These are phyloP conservation scores for Exserohilum turcica DNA, from an alignment of 2,329 filamentous ascomycete species.

Conservation along the genomic window DNA sequence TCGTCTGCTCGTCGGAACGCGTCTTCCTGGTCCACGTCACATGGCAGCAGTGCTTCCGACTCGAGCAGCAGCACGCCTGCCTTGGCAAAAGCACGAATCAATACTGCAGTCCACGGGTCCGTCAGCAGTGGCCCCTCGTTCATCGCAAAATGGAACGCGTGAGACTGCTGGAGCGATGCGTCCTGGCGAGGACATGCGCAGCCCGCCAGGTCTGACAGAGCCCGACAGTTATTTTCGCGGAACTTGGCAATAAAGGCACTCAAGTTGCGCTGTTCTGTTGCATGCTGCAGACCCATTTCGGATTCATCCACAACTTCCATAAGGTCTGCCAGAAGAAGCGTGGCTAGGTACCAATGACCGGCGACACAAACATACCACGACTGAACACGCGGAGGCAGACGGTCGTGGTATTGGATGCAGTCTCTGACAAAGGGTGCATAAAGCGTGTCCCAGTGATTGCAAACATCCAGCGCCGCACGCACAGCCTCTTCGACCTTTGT, in stretches of 20 bases:
- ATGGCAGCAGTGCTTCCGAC: conserved; percentile 28
- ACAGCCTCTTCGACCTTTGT: conserved; percentile 57
- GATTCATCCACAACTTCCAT: conserved; percentile 58
- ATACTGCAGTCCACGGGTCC: conserved; percentile 64
- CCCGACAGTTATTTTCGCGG: conserved; percentile 52
- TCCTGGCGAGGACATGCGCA: conserved; percentile 49
- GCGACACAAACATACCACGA: conserved; percentile 65
- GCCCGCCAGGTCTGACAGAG: conserved; percentile 57
- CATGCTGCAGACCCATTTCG: conserved; percentile 27
- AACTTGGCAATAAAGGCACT: conserved; percentile 49
- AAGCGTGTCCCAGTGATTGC: conserved; percentile 60
- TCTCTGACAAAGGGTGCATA: conserved; percentile 61
- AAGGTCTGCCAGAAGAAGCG: conserved; percentile 60
- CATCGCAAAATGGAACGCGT: conserved; percentile 60
- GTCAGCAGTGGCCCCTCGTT: conserved; percentile 62
- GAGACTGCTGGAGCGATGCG: conserved; percentile 38
- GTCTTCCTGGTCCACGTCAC: conserved; percentile 23
- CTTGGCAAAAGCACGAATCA: conserved; percentile 60
- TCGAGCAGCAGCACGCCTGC: conserved; percentile 52
- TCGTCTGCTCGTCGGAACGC: conserved; percentile 51
- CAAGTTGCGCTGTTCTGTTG: conserved; percentile 32
- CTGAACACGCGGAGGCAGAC: conserved; percentile 59
- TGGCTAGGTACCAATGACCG: conserved; percentile 64
- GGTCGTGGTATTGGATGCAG: conserved; percentile 56
- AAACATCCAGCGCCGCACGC: conserved; percentile 55